Base-by-base conservation (phyloP, 2,329 filamentous ascomycete species). In the Aspergillus sp. region DNA sequence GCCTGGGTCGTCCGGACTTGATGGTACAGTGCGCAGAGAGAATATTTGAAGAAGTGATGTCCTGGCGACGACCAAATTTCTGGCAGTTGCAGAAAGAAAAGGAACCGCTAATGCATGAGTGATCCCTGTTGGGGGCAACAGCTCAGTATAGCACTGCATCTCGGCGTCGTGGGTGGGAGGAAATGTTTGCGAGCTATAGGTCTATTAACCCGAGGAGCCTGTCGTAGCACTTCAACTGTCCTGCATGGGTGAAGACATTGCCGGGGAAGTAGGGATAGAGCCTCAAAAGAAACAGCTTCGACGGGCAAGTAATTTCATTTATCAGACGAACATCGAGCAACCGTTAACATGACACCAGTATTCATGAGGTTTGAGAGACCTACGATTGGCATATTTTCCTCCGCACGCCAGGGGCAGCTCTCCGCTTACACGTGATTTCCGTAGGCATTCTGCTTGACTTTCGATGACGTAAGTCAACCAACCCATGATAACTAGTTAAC, bases 81-180 rank as follows among this genome's bases (percentile, higher is more conserved):
- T 89, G 67, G 90, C 86, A 63, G 87, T 83, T 50, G 90, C 77
- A 47, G 89, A 89, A 47, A 89, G 82, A 71, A 99, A 92, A 37
- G 92, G 86, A 41, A 96, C 78, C 59, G 82, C 84, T 69, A 97
- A 79, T 63, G 93, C 91, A 79, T 96, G 90, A 70, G 91, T 93
- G 77, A 98, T 92, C 73, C 93, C 93, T 74, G 93, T 96, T 55
- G 95, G 93, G 80, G 93, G 90, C 75, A 91, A 87, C 74, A 99
- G 83, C 83, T 99, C 95, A 71, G 91, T 93, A 79, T 98, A 98
- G 82, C 91, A 96, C 85, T 98, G 93, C 93, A 98, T 98, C 35
- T 59, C 58, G 51, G 53, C 11, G 39, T 24, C 14, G 37, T 58
- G 33, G 45, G 8, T 41, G 45, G 31, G 19, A 45, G 40, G n/a